A percentile compares a stretch with the other conserved stretches of the same genome.
Conservation (phyloP, 176 grass and related monocot genomes). For the Triticum dicoccoides region DNA sequence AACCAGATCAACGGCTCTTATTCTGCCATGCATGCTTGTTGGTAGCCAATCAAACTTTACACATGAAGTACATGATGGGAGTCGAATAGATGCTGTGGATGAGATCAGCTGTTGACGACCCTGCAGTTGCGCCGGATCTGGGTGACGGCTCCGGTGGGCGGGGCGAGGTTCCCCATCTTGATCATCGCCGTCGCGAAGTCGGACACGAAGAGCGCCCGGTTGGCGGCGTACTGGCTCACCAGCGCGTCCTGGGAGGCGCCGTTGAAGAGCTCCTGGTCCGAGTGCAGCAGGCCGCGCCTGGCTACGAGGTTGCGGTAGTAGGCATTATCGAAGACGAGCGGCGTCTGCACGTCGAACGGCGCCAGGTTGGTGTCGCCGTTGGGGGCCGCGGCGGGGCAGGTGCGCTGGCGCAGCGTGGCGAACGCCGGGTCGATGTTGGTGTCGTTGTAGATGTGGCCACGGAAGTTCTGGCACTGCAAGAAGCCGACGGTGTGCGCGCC, state of each 20-base stretch:
- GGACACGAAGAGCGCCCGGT: neutral
- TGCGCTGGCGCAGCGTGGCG: slow-evolving; percentile 23
- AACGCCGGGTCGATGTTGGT: slow-evolving; percentile 50
- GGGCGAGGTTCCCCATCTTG: slow-evolving; percentile 47
- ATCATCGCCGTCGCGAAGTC: slow-evolving; percentile 55
- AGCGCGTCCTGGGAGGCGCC: slow-evolving; percentile 6
- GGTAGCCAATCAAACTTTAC: neutral
- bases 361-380: slow-evolving; percentile 42
- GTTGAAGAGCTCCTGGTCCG: slow-evolving; percentile 79
- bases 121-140: slow-evolving; percentile 56
- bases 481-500: slow-evolving; percentile 82
- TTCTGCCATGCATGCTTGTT: neutral
- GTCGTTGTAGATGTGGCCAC: slow-evolving; percentile 61
- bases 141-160: slow-evolving; percentile 34
- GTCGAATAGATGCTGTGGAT: neutral
- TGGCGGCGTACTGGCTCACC: slow-evolving; percentile 30
- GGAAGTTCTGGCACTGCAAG: slow-evolving; percentile 63
- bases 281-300: slow-evolving; percentile 57
- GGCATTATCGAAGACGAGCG: slow-evolving; percentile 48
- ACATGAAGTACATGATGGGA: neutral
- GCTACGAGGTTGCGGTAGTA: slow-evolving; percentile 59
- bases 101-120: slow-evolving; percentile 32
- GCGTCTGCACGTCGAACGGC: slow-evolving; percentile 52
- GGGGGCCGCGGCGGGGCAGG: slow-evolving; percentile 22
- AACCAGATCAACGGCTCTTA: neutral